These are phyloP conservation scores for Saxispiralis lemnorum DNA, from an alignment of 495 filamentous ascomycete genomes.

Conservation along the genomic window DNA sequence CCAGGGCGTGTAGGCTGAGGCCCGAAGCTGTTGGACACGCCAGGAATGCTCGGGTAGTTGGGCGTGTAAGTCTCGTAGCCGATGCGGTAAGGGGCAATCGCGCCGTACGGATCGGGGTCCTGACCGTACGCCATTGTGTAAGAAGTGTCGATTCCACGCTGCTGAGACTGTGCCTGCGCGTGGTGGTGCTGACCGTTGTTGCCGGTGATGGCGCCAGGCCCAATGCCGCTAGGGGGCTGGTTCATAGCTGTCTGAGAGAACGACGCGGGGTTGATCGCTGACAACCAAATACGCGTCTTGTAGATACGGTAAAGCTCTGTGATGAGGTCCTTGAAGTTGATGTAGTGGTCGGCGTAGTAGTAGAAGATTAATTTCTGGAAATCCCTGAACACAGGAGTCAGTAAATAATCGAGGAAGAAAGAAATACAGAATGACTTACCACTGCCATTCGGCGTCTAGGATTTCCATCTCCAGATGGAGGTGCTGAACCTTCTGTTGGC, in stretches of 20 bases:
- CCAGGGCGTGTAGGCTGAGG: neutral
- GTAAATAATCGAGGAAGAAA: neutral
- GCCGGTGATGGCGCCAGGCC: constrained; percentile 11
- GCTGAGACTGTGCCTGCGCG: too few species aligned
- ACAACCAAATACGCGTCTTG: constrained; percentile 99
- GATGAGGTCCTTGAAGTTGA: constrained; percentile 95
- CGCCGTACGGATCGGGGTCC: constrained; percentile 15
- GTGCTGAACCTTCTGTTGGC: constrained; percentile 86
- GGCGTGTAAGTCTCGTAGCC: constrained; percentile 12
- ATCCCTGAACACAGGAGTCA: constrained; percentile 44
- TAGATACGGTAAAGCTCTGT: constrained; percentile 97
- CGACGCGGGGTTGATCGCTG: constrained; percentile 91
- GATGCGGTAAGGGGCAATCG: constrained; percentile 13
- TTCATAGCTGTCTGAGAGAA: constrained; percentile 38
- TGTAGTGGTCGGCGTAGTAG: constrained; percentile 94
- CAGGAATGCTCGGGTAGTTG: constrained; percentile 13
- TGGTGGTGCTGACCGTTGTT: neutral
- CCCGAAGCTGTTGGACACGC: constrained; percentile 13
- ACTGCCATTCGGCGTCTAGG: constrained; percentile 95
- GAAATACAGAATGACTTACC: constrained; percentile 39
- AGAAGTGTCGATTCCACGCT: neutral
- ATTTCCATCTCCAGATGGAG: constrained; percentile 96
- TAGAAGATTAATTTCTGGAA: constrained; percentile 98
- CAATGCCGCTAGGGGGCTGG: constrained; percentile 15
- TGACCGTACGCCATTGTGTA: constrained; percentile 14